Evolutionary conservation across 768 basidiomycete genomes (phyloP), one percentile per base, ranked within the genome.

Genomic region (Mycena rebaudengoi): DNA sequence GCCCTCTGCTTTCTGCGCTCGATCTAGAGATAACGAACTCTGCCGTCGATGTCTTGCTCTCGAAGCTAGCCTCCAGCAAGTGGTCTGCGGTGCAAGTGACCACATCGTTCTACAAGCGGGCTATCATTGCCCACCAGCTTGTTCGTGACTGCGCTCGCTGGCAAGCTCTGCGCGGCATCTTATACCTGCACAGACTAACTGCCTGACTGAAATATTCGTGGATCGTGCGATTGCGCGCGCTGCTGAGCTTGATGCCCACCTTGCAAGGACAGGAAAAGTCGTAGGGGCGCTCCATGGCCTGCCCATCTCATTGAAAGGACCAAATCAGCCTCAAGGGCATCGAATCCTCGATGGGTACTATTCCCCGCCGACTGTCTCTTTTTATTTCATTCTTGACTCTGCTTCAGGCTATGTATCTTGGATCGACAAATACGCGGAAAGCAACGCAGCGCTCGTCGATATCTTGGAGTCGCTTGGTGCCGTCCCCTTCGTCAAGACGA

Each of bases 161-260:
- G 25, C 49, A 65, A 12, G 13, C 11, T 28, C 4, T 40, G 7
- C 37, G 50, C 28, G 16, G n/a, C 29, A 7, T 16, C 32, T 50
- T 25, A 71, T 64, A 29, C 62, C 40, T 21, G 37, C 45, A 69
- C 11, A 92, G 91, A 87, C 87, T 6, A 94, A 94, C 67, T 94
- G 94, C 71, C 71, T 95, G 35, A 94, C 92, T 0, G 92, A 94
- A 73, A 88, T 93, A n/a, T 93, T 91, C 69, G 83, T 93, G 52
- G 89, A 94, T 23, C 81, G 83, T 5, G 94, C 91, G 0, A 78
- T 92, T 5, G 77, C 75, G 14, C 81, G 88, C 11, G 94, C 94
- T 2, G 75, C 81, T 16, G 82, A 87, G 70, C 80, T 95, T 5
- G 94, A 95, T 68, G 85, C 83, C 5, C 75, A 86, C 63, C 74